Evolutionary conservation across 208 protist genomes (phyloP), one percentile per base, ranked within the genome.

Genomic region (Naegleria fowleri): DNA sequence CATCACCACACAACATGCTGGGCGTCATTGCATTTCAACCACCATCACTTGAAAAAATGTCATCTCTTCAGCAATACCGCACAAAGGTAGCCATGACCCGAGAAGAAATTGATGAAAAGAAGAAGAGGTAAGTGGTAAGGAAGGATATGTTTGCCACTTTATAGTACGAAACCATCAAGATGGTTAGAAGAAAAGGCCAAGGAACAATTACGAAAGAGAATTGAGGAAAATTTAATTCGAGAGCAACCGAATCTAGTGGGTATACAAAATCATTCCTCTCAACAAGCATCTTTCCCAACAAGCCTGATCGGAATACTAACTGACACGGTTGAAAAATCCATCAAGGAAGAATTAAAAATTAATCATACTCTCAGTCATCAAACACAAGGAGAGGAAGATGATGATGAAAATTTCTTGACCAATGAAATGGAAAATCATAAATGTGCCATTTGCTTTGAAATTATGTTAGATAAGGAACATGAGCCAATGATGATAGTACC

Each of bases 341-440:
- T 79, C 3, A 79, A 79, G 29, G 67, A 79, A 36, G 67, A 79
- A 79, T 36, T 36, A 1, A 79, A 79, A 33, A 79, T 79, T 36
- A 29, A 2, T 29, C 19, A 79, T 13, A 0, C 16, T 36, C n/a
- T 79, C 3, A 9, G 36, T 0, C 4, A 79, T 13, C 29, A 79
- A 79, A 79, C 29, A 0, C 19, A 36, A 0, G 67, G 36, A 15
- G 67, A 29, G 25, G 25, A 76, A n/a, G 58, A 76, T 5, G 58
- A 79, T 36, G 16, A 36, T 36, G 67, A 79, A 36, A 79, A 79
- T n/a, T 79, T 79, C n/a, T 29, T 79, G 9, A 9, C 19, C 0
- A 79, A 29, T 36, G 67, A 79, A 79, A 79, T 79, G 29, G 67
- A 79, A 36, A 79, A 79, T 79, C 67, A 79, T 36, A 79, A 79